phyloP scores from a whole-genome alignment of 805 yeast species.

The Spencermartinsiella europaea region DNA sequence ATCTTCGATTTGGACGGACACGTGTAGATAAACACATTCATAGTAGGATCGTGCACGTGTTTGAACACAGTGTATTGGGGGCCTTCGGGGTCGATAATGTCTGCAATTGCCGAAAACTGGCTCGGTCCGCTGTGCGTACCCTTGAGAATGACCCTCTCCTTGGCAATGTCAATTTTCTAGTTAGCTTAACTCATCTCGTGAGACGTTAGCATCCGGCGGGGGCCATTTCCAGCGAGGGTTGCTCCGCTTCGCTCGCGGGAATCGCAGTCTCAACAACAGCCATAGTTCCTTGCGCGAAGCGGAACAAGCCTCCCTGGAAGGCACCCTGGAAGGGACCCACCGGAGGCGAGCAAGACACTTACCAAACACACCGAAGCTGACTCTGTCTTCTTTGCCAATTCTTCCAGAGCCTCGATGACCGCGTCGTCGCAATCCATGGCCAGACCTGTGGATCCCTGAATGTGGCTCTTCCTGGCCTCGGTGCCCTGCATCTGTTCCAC shows the following conservation, averaged over 20 bases:
- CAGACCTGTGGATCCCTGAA: conserved; percentile 13
- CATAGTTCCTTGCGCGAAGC: no score
- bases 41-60: conserved; percentile 30
- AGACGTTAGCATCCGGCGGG: no score
- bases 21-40: conserved; percentile 59
- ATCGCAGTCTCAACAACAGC: no score
- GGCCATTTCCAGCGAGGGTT: no score
- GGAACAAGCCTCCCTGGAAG: no score
- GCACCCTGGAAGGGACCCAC: no score
- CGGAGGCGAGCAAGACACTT: no score
- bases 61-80: conserved; percentile 50
- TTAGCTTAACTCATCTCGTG: no score
- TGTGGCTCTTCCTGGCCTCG: conserved; percentile 24
- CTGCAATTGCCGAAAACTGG: conserved; percentile 25
- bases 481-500: conserved; percentile 33
- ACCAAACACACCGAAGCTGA: conserved; percentile 19
- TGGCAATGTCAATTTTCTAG: conserved; percentile 39
- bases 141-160: conserved; percentile 45
- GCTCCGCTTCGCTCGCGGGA: no score
- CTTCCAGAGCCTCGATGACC: conserved; percentile 22
- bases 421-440: conserved; percentile 16
- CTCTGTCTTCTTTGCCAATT: conserved; percentile 18
- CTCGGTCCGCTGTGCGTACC: conserved; percentile 25
- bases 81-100: conserved; percentile 34
- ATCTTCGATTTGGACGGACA: conserved; percentile 91